Percentiles rank a stretch among this genome's conserved stretches.
phyloP scores from a whole-genome alignment of 1,139 yeast species.

The Blastobotrys petasosporus region DNA sequence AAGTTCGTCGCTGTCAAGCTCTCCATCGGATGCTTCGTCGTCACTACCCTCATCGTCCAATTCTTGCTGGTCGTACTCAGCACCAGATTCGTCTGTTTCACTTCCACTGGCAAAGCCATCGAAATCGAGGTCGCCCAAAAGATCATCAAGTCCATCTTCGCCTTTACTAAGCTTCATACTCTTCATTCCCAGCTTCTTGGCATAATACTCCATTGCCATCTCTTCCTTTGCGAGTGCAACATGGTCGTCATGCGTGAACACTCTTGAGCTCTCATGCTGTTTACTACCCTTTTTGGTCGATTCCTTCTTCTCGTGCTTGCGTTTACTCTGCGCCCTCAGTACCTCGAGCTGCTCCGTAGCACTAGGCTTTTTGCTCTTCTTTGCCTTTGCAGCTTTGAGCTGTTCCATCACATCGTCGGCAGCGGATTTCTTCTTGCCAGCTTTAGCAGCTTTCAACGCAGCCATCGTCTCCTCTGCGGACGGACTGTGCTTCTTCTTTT shows the following conservation, averaged over 20 bases:
- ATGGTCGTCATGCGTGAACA: slow-evolving; percentile 29
- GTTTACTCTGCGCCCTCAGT: too few species aligned
- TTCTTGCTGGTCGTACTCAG: slow-evolving; percentile 27
- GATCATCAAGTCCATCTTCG: slow-evolving; percentile 65
- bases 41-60: slow-evolving; percentile 25
- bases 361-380: slow-evolving; percentile 13
- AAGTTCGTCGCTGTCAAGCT: slow-evolving; percentile 41
- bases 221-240: slow-evolving; percentile 46
- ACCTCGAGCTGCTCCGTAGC: slow-evolving; percentile 1
- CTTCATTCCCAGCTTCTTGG: slow-evolving; percentile 72
- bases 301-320: slow-evolving; percentile 12
- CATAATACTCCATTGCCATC: slow-evolving; percentile 74
- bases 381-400: slow-evolving; percentile 19
- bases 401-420: slow-evolving; percentile 26
- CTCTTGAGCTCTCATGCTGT: slow-evolving; percentile 13
- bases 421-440: slow-evolving; percentile 15
- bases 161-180: slow-evolving; percentile 45
- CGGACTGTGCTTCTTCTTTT: slow-evolving; percentile 10
- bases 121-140: slow-evolving; percentile 69
- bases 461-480: slow-evolving; percentile 40
- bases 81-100: slow-evolving; percentile 37
- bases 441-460: slow-evolving; percentile 41
- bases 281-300: not conserved
- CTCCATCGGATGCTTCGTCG: slow-evolving; percentile 28
- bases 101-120: slow-evolving; percentile 37